These are phyloP conservation scores for Meyerozyma guilliermondii DNA, from an alignment of 1,139 yeast genomes.

Conservation along the genomic window DNA sequence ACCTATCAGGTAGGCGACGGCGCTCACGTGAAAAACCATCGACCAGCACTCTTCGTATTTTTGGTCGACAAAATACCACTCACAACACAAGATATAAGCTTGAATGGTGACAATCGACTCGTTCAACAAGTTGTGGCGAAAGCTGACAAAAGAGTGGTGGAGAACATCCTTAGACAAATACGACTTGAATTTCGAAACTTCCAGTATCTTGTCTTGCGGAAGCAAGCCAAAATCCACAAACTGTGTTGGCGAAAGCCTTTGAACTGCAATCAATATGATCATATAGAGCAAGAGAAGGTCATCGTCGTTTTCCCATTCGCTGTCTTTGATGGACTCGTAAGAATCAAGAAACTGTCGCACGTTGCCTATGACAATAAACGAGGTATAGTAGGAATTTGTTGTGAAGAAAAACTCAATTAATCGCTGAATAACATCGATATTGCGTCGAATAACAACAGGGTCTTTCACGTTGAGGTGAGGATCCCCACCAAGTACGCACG, in stretches of 20 bases:
- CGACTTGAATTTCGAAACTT: conserved; percentile 18
- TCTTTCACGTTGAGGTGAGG: conserved; percentile 1
- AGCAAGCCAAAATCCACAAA: conserved; percentile 24
- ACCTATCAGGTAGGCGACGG: conserved; percentile 48
- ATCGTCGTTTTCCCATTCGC: conserved; percentile 48
- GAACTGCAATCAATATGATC: conserved; percentile 37
- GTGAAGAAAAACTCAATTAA: conserved; percentile 32
- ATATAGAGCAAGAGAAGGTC: conserved; percentile 43
- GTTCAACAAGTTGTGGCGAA: conserved; percentile 41
- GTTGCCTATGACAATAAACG: conserved; percentile 25
- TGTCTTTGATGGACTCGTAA: conserved; percentile 25
- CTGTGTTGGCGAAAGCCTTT: conserved; percentile 34
- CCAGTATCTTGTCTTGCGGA: conserved; percentile 8
- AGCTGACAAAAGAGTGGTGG: conserved; percentile 32
- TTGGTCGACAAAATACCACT: conserved; percentile 45
- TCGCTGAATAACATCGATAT: conserved; percentile 16
- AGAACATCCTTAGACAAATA: conserved; percentile 27
- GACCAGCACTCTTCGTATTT: conserved; percentile 48
- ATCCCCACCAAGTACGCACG: conserved; percentile 7
- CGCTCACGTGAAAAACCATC: conserved; percentile 44
- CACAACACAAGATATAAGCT: conserved; percentile 47
- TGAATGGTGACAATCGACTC: conserved; percentile 45
- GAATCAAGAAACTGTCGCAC: conserved; percentile 25
- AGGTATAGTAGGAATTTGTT: conserved; percentile 24
- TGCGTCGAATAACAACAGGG: not conserved